phyloP scores from a whole-genome alignment of 179 eudicot genomes.

The Silene vulgaris region DNA sequence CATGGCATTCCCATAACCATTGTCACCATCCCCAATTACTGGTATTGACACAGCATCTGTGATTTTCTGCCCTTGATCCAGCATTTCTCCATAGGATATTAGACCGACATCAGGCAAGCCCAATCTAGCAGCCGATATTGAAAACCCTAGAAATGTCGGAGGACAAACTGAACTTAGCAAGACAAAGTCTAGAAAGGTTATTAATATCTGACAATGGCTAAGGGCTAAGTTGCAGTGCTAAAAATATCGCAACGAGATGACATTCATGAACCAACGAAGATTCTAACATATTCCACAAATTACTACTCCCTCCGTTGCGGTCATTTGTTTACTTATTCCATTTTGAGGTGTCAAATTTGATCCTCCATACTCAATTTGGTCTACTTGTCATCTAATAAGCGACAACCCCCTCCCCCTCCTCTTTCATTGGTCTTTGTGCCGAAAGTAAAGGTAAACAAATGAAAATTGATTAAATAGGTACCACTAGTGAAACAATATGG shows the following conservation, averaged over 20 bases:
- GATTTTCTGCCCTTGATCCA: constrained; percentile 81
- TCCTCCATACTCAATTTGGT: no score
- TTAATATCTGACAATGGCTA: constrained; percentile 8
- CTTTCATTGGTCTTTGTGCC: no score
- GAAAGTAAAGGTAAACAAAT: neutral
- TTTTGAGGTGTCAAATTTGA: no score
- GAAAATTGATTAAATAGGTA: constrained; percentile 17
- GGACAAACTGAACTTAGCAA: constrained; percentile 1
- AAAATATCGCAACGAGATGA: constrained; percentile 1
- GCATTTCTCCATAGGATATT: constrained; percentile 90
- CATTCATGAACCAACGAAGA: neutral
- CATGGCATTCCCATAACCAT: constrained; percentile 92
- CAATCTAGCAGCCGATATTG: constrained; percentile 85
- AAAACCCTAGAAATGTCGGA: constrained; percentile 52
- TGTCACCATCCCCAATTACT: constrained; percentile 89
- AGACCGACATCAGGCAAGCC: constrained; percentile 89
- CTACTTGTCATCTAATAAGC: no score
- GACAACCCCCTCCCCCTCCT: no score
- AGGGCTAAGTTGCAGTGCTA: constrained; percentile 3
- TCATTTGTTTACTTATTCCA: no score
- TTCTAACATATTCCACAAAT: no score
- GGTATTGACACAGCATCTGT: constrained; percentile 89
- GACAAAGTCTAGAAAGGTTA: neutral
- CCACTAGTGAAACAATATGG: constrained; percentile 81
- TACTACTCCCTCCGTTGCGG: no score